phyloP scores from a whole-genome alignment of 305 asterid species.

The Ajuga reptans region DNA sequence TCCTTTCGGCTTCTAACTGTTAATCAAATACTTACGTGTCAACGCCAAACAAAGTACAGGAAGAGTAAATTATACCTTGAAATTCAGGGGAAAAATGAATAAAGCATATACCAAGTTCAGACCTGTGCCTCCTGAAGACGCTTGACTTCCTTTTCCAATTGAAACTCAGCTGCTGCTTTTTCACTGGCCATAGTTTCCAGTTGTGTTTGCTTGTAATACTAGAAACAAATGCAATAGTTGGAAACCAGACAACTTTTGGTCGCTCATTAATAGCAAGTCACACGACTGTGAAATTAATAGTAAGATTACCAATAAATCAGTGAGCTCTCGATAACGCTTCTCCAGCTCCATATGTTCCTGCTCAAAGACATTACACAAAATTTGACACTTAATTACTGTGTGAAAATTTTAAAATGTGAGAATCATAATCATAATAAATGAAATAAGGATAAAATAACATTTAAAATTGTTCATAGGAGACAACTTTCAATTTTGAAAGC shows the following conservation, averaged over 20 bases:
- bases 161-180: conserved; percentile 99
- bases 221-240: conserved; percentile 25
- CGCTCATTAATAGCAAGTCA: conserved; percentile 13
- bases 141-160: conserved; percentile 93
- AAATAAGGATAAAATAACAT: neutral
- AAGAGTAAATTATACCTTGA: neutral
- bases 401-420: conserved; percentile 12
- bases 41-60: conserved; percentile 10
- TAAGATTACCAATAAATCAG: conserved; percentile 76
- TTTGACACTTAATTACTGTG: conserved; percentile 6
- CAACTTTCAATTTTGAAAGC: neutral
- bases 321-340: conserved; percentile 91
- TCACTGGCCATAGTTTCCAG: conserved; percentile 96
- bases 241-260: conserved; percentile 22
- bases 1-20: conserved; percentile 90
- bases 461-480: neutral
- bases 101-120: conserved; percentile 20
- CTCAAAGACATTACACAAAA: conserved; percentile 22
- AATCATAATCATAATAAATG: neutral
- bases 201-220: conserved; percentile 99
- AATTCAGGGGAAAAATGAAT: neutral
- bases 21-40: conserved; percentile 7
- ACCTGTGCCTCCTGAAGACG: conserved; percentile 86
- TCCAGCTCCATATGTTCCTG: conserved; percentile 98
- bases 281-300: conserved; percentile 17